phyloP scores from a whole-genome alignment of 495 filamentous ascomycete genomes.

The Neurospora sp. region DNA sequence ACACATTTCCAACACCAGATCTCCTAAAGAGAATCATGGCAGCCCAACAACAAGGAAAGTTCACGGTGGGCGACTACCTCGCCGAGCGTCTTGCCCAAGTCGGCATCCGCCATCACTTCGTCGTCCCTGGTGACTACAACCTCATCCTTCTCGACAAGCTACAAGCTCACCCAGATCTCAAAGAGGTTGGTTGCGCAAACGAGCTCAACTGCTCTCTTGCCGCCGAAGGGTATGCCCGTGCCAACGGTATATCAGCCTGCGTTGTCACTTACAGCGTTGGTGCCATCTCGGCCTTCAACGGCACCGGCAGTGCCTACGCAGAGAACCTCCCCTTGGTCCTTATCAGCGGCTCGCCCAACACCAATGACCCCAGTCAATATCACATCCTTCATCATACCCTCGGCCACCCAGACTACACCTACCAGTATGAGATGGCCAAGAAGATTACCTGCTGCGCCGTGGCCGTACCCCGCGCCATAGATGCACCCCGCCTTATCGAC shows the following conservation, averaged over 20 bases:
- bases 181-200: constrained; percentile 58
- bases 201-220: constrained; percentile 70
- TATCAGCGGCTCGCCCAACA: constrained; percentile 59
- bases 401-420: constrained; percentile 72
- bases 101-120: constrained; percentile 52
- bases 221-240: constrained; percentile 64
- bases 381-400: constrained; percentile 81
- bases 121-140: constrained; percentile 65
- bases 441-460: constrained; percentile 60
- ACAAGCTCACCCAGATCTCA: constrained; percentile 48
- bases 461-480: constrained; percentile 54
- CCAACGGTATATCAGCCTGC: constrained; percentile 59
- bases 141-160: constrained; percentile 56
- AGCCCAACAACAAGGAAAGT: constrained; percentile 2
- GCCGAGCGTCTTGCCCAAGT: constrained; percentile 59
- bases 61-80: constrained; percentile 46
- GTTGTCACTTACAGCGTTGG: constrained; percentile 71
- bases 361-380: constrained; percentile 40
- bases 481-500: constrained; percentile 65
- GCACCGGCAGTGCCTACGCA: constrained; percentile 56
- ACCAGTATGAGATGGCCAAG: constrained; percentile 46
- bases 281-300: constrained; percentile 62
- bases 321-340: constrained; percentile 69
- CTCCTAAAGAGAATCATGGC: background rate
- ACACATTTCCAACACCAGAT: background rate